A percentile compares a stretch with the other conserved stretches of the same genome.
phyloP scores from a whole-genome alignment of 164 flowering plant species.

The Aristolochia fimbriata region DNA sequence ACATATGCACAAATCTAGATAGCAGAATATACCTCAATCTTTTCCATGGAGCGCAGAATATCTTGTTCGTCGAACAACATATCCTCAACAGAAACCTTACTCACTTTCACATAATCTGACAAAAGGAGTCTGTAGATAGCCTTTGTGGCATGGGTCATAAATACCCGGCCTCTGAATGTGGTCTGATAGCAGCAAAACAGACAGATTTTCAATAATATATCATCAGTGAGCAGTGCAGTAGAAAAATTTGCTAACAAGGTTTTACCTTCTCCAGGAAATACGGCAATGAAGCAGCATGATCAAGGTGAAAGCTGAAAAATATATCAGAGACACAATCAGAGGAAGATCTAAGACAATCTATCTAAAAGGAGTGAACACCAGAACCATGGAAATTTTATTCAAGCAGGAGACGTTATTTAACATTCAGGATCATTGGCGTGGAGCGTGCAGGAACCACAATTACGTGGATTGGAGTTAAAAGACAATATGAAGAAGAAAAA shows the following conservation, averaged over 20 bases:
- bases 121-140: conserved; percentile 68
- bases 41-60: conserved; percentile 87
- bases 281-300: conserved; percentile 97
- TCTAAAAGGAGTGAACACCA: neutral
- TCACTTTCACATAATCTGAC: conserved; percentile 33
- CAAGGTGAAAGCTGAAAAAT: conserved; percentile 82
- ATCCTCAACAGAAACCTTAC: conserved; percentile 85
- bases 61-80: conserved; percentile 46
- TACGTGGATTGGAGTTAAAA: too few relatives aligned
- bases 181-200: conserved; percentile 38
- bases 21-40: conserved; percentile 55
- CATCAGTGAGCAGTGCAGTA: neutral
- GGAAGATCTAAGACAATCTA: neutral
- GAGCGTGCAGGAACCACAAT: too few relatives aligned
- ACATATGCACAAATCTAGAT: too few relatives aligned
- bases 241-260: neutral
- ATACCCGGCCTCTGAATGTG: conserved; percentile 87
- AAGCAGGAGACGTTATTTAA: too few relatives aligned
- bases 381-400: neutral
- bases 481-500: too few relatives aligned
- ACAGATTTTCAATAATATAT: conserved; percentile 1
- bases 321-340: neutral
- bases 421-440: too few relatives aligned
- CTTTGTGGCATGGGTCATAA: conserved; percentile 51
- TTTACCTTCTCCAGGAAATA: conserved; percentile 89